These are phyloP conservation scores for Panaeolus papilionaceus DNA, from an alignment of 768 basidiomycete genomes.

Conservation along the genomic window DNA sequence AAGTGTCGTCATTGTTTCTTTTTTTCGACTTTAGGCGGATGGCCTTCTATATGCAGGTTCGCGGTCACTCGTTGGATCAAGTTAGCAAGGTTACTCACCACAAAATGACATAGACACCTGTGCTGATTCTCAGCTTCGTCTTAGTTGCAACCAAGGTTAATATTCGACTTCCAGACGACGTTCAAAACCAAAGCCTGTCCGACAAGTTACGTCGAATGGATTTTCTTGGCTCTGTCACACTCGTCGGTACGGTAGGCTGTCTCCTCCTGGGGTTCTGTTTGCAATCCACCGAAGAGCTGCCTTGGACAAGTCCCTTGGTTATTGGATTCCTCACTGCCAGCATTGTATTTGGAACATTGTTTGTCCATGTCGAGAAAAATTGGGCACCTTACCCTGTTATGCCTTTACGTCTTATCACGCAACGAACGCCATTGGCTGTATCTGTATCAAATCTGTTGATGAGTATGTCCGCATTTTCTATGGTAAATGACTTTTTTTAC, in stretches of 20 bases:
- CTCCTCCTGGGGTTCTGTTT: constrained; percentile 80
- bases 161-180: constrained; percentile 72
- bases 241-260: constrained; percentile 73
- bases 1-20: constrained; percentile 21
- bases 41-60: constrained; percentile 87
- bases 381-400: constrained; percentile 88
- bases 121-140: constrained; percentile 72
- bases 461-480: constrained; percentile 82
- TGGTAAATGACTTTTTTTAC: constrained; percentile 49
- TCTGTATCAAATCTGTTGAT: constrained; percentile 81
- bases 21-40: constrained; percentile 60
- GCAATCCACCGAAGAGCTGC: constrained; percentile 78
- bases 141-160: constrained; percentile 81
- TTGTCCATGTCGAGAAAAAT: constrained; percentile 81
- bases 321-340: constrained; percentile 68
- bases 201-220: constrained; percentile 84
- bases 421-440: constrained; percentile 82
- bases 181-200: constrained; percentile 60
- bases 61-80: constrained; percentile 30
- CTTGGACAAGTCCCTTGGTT: constrained; percentile 79
- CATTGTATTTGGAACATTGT: constrained; percentile 56
- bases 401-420: constrained; percentile 80
- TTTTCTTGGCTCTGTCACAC: constrained; percentile 80
- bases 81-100: constrained; percentile 17
- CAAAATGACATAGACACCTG: constrained; percentile 62